Evolutionary conservation across 1,284 basidiomycete species (phyloP).

Genomic region (Ustilago nuda): DNA sequence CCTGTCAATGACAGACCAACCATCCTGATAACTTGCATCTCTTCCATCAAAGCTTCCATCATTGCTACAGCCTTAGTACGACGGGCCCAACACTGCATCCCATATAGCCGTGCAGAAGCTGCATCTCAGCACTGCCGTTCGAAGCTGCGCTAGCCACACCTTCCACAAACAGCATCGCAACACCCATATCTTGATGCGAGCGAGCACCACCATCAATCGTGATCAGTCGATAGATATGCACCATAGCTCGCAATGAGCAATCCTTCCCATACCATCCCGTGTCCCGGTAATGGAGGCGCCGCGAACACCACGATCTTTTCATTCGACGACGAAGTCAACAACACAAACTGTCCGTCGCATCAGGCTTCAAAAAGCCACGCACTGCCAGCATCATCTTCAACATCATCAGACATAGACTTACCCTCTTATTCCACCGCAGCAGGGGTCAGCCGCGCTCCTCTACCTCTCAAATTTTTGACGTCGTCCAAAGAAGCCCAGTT

Average conservation of each 20-base stretch:
- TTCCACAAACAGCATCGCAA: background rate
- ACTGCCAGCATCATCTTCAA: conserved; percentile 4
- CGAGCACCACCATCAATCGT: background rate
- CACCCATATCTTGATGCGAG: background rate
- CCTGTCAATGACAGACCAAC: background rate
- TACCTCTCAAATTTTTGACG: conserved; percentile 57
- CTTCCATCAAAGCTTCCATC: background rate
- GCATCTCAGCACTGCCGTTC: background rate
- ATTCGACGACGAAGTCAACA: conserved; percentile 21
- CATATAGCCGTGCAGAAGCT: background rate
- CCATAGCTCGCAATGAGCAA: conserved; percentile 12
- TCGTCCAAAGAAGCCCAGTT: conserved; percentile 69
- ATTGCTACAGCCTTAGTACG: background rate
- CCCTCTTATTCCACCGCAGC: conserved; percentile 26
- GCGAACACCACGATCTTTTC: conserved; percentile 18
- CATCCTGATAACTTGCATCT: background rate
- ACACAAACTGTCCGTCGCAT: background rate
- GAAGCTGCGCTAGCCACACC: background rate
- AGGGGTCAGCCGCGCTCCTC: conserved; percentile 18
- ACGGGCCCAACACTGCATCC: background rate
- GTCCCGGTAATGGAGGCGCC: conserved; percentile 8
- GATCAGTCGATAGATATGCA: background rate
- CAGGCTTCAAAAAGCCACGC: background rate
- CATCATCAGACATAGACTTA: conserved; percentile 12
- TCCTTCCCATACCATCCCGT: conserved; percentile 7